Conservation (phyloP, 2,329 filamentous ascomycete genomes). For the Pseudocercospora fuligena region DNA sequence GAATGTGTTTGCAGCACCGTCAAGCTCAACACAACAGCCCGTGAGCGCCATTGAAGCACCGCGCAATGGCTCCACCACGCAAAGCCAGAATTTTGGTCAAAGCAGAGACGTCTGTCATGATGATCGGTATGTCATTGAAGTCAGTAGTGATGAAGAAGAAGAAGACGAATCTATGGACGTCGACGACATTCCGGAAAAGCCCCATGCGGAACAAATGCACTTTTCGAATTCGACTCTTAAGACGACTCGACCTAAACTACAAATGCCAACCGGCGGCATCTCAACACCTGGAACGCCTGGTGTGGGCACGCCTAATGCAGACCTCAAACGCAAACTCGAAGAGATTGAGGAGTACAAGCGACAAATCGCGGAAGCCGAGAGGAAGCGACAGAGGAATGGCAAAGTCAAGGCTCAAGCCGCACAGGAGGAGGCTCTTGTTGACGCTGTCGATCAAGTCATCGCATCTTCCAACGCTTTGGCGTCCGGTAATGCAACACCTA, state of each 20-base stretch:
- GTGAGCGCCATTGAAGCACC: neutral
- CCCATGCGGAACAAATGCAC: neutral
- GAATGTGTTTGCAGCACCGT: neutral
- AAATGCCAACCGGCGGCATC: neutral
- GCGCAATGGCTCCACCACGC: conserved; percentile 32
- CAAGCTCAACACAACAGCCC: neutral
- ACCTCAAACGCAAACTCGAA: conserved; percentile 29
- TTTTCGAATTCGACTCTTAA: conserved; percentile 1
- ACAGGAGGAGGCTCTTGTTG: conserved; percentile 11
- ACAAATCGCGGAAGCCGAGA: conserved; percentile 48
- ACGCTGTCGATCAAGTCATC: conserved; percentile 7
- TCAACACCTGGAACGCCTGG: conserved; percentile 30
- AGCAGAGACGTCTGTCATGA: conserved; percentile 54
- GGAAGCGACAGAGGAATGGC: conserved; percentile 45
- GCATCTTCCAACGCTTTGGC: conserved; percentile 6
- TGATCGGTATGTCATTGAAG: conserved; percentile 76
- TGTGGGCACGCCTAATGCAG: conserved; percentile 7
- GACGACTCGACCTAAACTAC: neutral
- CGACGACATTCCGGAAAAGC: conserved; percentile 21
- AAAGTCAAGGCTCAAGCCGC: conserved; percentile 1
- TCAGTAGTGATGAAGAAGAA: conserved; percentile 73
- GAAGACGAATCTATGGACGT: conserved; percentile 40
- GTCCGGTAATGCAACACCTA: neutral
- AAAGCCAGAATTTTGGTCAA: conserved; percentile 68
- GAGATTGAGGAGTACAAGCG: conserved; percentile 34